phyloP scores from a whole-genome alignment of 768 basidiomycete species.

The Macrolepiota albuminosa region DNA sequence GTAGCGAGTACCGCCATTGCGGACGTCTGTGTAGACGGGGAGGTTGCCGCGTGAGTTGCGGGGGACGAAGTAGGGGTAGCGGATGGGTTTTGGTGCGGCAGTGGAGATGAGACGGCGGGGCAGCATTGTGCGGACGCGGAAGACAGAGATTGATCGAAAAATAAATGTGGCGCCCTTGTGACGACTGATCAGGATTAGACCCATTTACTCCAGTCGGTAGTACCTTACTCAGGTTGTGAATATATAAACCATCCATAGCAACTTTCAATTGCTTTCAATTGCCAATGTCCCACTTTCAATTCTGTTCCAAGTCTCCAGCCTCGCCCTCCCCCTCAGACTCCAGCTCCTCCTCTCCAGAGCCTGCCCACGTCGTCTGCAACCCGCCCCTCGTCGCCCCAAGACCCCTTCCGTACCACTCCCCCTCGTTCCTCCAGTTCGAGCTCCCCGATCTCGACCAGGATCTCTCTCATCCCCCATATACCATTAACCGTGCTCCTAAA shows the following conservation, averaged over 20 bases:
- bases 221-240: conserved; percentile 17
- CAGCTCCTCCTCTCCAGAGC: conserved; percentile 22
- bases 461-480: conserved; percentile 63
- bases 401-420: conserved; percentile 66
- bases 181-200: conserved; percentile 6
- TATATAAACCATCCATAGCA: conserved; percentile 23
- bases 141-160: conserved; percentile 9
- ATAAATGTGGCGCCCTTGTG: conserved; percentile 17
- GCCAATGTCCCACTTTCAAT: conserved; percentile 21
- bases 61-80: conserved; percentile 51
- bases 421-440: conserved; percentile 65
- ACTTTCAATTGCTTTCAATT: conserved; percentile 6
- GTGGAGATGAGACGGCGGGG: conserved; percentile 12
- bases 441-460: conserved; percentile 65
- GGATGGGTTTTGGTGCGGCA: conserved; percentile 1
- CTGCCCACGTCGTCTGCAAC: conserved; percentile 50
- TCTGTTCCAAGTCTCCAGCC: neutral
- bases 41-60: conserved; percentile 64
- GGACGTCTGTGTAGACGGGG: conserved; percentile 73
- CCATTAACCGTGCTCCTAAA: conserved; percentile 34
- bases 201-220: conserved; percentile 6
- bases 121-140: conserved; percentile 5
- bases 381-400: conserved; percentile 66
- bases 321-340: conserved; percentile 21
- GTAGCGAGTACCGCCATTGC: conserved; percentile 58